A percentile compares a stretch with the other conserved stretches of the same genome.
Evolutionary conservation across 1,139 yeast genomes (phyloP).

Genomic region (Sugiyamaella pinicola): DNA sequence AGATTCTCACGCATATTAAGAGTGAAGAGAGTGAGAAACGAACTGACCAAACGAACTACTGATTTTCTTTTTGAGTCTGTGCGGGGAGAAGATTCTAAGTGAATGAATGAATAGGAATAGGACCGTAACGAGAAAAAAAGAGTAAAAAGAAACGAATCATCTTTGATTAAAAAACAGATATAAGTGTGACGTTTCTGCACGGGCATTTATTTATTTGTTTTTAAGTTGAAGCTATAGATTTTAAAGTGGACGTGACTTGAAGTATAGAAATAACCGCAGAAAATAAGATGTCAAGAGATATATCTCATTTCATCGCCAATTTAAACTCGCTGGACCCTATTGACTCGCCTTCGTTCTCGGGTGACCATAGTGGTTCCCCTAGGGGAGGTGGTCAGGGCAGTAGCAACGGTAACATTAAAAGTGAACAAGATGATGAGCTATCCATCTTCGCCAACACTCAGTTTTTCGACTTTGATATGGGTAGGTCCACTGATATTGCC

Average conservation of each 20-base stretch:
- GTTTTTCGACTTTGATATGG: conserved; percentile 49
- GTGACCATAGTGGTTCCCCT: conserved; percentile 18
- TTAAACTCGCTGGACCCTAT: conserved; percentile 40
- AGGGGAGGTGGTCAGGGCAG: conserved; percentile 2
- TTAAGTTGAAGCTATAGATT: neutral
- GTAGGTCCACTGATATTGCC: conserved; percentile 47
- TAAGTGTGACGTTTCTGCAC: conserved; percentile 2
- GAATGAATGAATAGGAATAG: neutral
- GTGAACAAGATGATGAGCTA: conserved; percentile 43
- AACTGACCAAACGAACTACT: neutral
- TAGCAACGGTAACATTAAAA: conserved; percentile 1
- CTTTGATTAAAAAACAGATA: neutral
- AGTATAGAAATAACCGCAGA: neutral
- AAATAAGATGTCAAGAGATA: conserved; percentile 30
- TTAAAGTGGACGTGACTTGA: no score
- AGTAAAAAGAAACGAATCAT: neutral
- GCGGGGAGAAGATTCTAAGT: conserved; percentile 3
- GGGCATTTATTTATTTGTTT: neutral
- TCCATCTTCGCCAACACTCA: conserved; percentile 47
- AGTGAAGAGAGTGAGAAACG: neutral
- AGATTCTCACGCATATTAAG: conserved; percentile 5
- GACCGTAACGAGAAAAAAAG: neutral
- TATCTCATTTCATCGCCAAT: conserved; percentile 41
- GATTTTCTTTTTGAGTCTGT: neutral
- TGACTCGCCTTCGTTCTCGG: conserved; percentile 26